Percentiles rank a stretch among this genome's conserved stretches.
Evolutionary conservation across 129 eudicot genomes (phyloP).

Genomic region (Centella asiatica): DNA sequence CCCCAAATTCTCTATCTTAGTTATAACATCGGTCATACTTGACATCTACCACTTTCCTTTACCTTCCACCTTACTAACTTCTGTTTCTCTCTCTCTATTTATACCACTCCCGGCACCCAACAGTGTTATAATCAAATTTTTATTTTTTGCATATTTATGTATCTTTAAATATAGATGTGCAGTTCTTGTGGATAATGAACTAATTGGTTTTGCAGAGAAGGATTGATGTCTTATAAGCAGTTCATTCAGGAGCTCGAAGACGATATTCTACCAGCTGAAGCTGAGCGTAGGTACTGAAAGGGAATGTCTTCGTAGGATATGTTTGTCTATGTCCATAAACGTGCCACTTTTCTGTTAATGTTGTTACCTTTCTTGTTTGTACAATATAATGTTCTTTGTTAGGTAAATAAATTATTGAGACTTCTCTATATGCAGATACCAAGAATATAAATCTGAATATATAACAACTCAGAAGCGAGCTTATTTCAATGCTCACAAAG

Average conservation of each 20-base stretch:
- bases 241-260: constrained; percentile 99
- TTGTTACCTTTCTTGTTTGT: background rate
- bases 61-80: too few relatives aligned
- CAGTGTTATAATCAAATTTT: too few relatives aligned
- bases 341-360: background rate
- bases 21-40: too few relatives aligned
- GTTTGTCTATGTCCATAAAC: background rate
- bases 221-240: constrained; percentile 97
- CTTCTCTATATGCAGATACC: constrained; percentile 48
- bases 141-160: background rate
- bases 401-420: background rate
- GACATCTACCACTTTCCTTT: too few relatives aligned
- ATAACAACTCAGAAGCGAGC: constrained; percentile 88
- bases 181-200: background rate
- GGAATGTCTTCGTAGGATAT: background rate
- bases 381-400: background rate
- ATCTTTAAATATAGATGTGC: background rate
- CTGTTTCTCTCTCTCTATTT: too few relatives aligned
- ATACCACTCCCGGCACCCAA: too few relatives aligned
- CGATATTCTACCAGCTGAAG: constrained; percentile 90
- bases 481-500: constrained; percentile 87
- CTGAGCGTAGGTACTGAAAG: constrained; percentile 75
- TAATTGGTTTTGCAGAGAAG: constrained; percentile 57
- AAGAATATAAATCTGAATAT: constrained; percentile 90
- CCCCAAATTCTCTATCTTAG: too few relatives aligned